Percentiles rank a stretch among this genome's conserved stretches.
Conservation (phyloP, 2,329 filamentous ascomycete species). For the Curvularia eragrostidis region DNA sequence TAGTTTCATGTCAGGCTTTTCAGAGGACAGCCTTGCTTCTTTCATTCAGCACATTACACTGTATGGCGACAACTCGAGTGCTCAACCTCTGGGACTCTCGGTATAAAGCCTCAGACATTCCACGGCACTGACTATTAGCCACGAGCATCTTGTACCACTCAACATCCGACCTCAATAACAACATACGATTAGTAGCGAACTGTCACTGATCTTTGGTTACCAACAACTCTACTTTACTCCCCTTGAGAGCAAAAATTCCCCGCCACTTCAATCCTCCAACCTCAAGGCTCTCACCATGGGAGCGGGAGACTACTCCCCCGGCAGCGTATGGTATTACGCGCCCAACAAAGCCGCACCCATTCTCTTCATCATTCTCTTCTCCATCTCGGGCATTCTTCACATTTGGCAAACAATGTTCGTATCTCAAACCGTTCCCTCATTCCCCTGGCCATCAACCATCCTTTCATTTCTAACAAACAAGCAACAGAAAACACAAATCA, state of each 20-base stretch:
- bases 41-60: neutral
- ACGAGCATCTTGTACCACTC: neutral
- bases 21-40: neutral
- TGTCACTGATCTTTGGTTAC: neutral
- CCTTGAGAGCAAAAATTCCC: neutral
- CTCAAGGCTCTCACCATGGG: constrained; percentile 41
- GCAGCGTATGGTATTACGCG: constrained; percentile 55
- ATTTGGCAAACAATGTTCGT: constrained; percentile 64
- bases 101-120: neutral
- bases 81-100: neutral
- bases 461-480: neutral
- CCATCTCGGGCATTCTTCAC: constrained; percentile 57
- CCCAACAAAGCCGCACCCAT: constrained; percentile 64
- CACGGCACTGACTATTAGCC: neutral
- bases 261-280: neutral
- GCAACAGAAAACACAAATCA: constrained; percentile 61
- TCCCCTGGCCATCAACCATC: neutral
- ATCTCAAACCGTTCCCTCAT: neutral
- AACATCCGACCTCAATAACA: neutral
- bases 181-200: too few relatives aligned
- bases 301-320: constrained; percentile 44
- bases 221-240: neutral
- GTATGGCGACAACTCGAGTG: neutral
- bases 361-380: constrained; percentile 59
- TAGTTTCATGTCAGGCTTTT: neutral